Evolutionary conservation across 495 filamentous ascomycete genomes (phyloP), one percentile per base, ranked within the genome.

Genomic region (Astrocystis sublimbata): DNA sequence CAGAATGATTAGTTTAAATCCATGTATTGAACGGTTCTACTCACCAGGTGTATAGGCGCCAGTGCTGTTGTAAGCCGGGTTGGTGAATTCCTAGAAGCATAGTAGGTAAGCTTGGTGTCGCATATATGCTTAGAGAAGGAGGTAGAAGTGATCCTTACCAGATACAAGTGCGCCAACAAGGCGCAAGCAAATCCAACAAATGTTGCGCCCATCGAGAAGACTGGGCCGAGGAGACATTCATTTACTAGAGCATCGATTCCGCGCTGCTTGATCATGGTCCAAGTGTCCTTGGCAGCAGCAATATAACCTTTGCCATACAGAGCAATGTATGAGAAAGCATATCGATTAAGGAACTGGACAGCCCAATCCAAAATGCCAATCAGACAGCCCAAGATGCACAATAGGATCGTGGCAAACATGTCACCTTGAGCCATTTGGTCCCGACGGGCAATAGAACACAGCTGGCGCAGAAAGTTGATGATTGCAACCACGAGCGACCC

Each of bases 321-420:
- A 0, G 93, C 92, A 68, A 98, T 96, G 73, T 96, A 88, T 19
- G 87, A 91, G 75, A 96, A 97, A 0, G 92, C 92, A 65, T 96
- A 97, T 66, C 91, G 75, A 67, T 89, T 90, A 68, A 91, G 75
- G 72, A 88, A 91, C 58, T 91, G 83, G 4, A 93, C 86, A 0
- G 89, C 86, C 92, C 93, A 96, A 63, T 96, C 87, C 1, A 96
- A 79, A 54, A 96, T 65, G 10, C 83, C 79, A 58, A 96, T 89
- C 59, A 96, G 67, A 71, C 89, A 96, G 2, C 85, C 82, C 2
- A 96, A 74, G 52, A 90, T 61, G 74, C 91, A 93, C 65, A 88
- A 88, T 24, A 86, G 63, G 47, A 92, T 86, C 33, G 74, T 78
- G 3, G 83, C 87, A 0, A 92, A 51, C 1, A 91, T 79, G 63